phyloP scores from a whole-genome alignment of 1,139 yeast genomes.

The Pichia kudriavzevii region DNA sequence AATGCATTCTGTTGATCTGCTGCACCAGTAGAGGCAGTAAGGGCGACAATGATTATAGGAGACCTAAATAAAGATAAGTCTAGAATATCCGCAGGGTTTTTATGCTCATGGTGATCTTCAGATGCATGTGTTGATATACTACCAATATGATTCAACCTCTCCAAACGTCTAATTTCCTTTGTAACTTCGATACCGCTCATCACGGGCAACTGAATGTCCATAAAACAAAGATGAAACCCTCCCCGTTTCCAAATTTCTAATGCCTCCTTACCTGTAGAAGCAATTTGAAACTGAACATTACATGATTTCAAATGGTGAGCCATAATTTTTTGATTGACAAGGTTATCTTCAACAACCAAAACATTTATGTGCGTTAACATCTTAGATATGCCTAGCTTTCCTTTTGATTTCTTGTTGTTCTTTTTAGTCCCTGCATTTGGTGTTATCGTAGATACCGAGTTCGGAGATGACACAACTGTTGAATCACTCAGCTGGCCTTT shows the following conservation, averaged over 20 bases:
- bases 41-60: slow-evolving; percentile 92
- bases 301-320: slow-evolving; percentile 88
- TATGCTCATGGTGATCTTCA: neutral
- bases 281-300: slow-evolving; percentile 76
- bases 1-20: slow-evolving; percentile 85
- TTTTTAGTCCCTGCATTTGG: slow-evolving; percentile 3
- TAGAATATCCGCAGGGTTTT: slow-evolving; percentile 38
- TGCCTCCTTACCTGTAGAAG: slow-evolving; percentile 89
- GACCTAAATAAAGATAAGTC: slow-evolving; percentile 63
- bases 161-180: slow-evolving; percentile 77
- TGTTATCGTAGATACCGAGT: slow-evolving; percentile 5
- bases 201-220: slow-evolving; percentile 94
- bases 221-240: slow-evolving; percentile 82
- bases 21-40: slow-evolving; percentile 87
- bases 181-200: slow-evolving; percentile 92
- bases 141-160: slow-evolving; percentile 74
- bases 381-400: slow-evolving; percentile 34
- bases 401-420: slow-evolving; percentile 6
- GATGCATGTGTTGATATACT: slow-evolving; percentile 28
- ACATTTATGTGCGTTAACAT: slow-evolving; percentile 80
- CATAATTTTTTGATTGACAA: slow-evolving; percentile 86
- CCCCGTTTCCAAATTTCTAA: slow-evolving; percentile 88
- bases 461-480: slow-evolving; percentile 4
- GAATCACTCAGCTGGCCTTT: slow-evolving; percentile 1
- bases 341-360: slow-evolving; percentile 90